Percentiles rank a stretch among this genome's conserved stretches.
Conservation (phyloP, 2,329 filamentous ascomycete species). For the Neodidymelliopsis sp. region DNA sequence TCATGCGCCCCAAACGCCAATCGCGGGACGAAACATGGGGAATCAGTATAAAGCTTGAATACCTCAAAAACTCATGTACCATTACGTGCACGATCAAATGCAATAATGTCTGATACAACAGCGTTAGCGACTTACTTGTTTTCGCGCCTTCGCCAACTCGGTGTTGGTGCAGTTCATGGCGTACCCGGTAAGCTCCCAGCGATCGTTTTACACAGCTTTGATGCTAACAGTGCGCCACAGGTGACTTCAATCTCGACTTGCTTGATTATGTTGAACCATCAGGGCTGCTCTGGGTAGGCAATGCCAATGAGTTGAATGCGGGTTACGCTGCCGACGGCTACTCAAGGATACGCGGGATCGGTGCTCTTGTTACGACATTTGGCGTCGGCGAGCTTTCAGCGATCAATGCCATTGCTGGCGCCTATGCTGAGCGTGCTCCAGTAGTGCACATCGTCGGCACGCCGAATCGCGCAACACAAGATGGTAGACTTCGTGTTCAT, state of each 20-base stretch:
- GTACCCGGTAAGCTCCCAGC: slow-evolving; percentile 36
- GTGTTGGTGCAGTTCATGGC: slow-evolving; percentile 52
- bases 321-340: slow-evolving; percentile 65
- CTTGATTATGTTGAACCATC: slow-evolving; percentile 47
- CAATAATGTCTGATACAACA: slow-evolving; percentile 10
- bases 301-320: slow-evolving; percentile 63
- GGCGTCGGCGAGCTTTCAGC: slow-evolving; percentile 74
- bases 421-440: slow-evolving; percentile 75
- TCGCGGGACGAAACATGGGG: no score
- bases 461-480: slow-evolving; percentile 55
- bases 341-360: slow-evolving; percentile 63
- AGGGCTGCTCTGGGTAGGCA: slow-evolving; percentile 56
- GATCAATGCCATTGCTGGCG: slow-evolving; percentile 76
- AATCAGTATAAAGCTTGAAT: no score
- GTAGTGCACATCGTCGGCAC: slow-evolving; percentile 68
- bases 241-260: slow-evolving; percentile 44
- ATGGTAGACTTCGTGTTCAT: slow-evolving; percentile 59
- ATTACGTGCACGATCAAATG: no score
- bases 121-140: slow-evolving; percentile 36
- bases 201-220: neutral
- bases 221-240: neutral
- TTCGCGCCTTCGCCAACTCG: slow-evolving; percentile 46
- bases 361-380: slow-evolving; percentile 76
- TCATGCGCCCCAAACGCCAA: no score
- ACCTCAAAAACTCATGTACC: no score